Conservation (phyloP, 495 filamentous ascomycete species). For the Penicillium turbatum region DNA sequence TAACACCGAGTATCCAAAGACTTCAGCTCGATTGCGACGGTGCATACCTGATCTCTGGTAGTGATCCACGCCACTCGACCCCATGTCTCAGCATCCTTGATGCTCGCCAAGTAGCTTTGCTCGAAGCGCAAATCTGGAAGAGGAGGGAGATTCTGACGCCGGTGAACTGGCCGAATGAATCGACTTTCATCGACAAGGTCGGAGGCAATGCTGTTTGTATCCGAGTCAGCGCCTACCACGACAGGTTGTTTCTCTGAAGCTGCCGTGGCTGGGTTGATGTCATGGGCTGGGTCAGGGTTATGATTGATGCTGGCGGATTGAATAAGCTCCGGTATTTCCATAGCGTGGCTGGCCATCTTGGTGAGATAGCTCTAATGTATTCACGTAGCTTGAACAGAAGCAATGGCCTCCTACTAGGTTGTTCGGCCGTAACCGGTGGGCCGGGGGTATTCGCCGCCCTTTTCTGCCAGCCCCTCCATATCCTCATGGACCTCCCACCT, state of each 20-base stretch:
- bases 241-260: slow-evolving; percentile 51
- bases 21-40: neutral
- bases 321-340: slow-evolving; percentile 68
- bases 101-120: slow-evolving; percentile 89
- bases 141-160: slow-evolving; percentile 64
- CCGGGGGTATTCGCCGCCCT: slow-evolving; percentile 12
- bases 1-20: neutral
- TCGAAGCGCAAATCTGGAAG: slow-evolving; percentile 93
- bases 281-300: slow-evolving; percentile 63
- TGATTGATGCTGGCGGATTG: slow-evolving; percentile 74
- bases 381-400: neutral
- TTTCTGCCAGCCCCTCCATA: slow-evolving; percentile 28
- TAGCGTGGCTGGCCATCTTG: slow-evolving; percentile 41
- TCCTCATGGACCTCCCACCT: slow-evolving; percentile 15
- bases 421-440: slow-evolving; percentile 4
- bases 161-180: slow-evolving; percentile 49
- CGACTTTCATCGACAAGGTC: slow-evolving; percentile 48
- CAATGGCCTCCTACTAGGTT: neutral
- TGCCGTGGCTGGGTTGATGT: slow-evolving; percentile 75
- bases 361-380: neutral
- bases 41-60: slow-evolving; percentile 72
- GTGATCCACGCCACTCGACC: slow-evolving; percentile 80
- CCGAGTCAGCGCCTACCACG: slow-evolving; percentile 47
- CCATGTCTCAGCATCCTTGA: slow-evolving; percentile 70
- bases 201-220: slow-evolving; percentile 41